A percentile compares a stretch with the other conserved stretches of the same genome.
Evolutionary conservation across 768 basidiomycete species (phyloP).

Genomic region (Boletus tylopilopsis): DNA sequence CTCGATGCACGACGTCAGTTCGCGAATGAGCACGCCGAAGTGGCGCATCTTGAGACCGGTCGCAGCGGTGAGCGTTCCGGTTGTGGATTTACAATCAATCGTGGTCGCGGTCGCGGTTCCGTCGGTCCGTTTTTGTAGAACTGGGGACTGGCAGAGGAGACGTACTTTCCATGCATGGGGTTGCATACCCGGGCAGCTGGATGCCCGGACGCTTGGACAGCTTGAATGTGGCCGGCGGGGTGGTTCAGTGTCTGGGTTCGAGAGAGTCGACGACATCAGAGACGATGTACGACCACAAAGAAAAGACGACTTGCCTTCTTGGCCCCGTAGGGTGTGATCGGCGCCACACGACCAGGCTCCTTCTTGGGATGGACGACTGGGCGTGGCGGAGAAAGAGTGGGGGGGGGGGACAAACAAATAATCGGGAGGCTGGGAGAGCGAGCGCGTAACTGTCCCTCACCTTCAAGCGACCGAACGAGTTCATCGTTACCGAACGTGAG

Average conservation of each 20-base stretch:
- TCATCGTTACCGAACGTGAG: constrained; percentile 81
- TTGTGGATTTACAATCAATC: no score
- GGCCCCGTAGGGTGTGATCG: constrained; percentile 94
- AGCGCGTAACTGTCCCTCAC: constrained; percentile 41
- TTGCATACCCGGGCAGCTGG: constrained; percentile 95
- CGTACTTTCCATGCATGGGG: constrained; percentile 97
- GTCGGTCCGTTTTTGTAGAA: neutral
- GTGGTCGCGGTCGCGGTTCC: no score
- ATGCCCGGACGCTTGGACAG: constrained; percentile 76
- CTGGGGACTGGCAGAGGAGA: neutral
- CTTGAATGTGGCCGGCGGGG: constrained; percentile 76
- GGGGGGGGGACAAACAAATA: no score
- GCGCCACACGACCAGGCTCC: constrained; percentile 77
- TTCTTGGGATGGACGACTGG: constrained; percentile 85
- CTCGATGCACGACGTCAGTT: constrained; percentile 75
- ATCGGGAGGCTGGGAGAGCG: neutral
- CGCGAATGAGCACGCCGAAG: constrained; percentile 84
- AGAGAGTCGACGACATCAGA: neutral
- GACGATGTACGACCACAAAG: no score
- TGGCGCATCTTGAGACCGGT: constrained; percentile 86
- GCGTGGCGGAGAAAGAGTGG: neutral
- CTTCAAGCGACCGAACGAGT: constrained; percentile 67
- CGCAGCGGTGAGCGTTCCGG: constrained; percentile 80
- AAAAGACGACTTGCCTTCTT: constrained; percentile 52
- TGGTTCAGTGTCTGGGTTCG: constrained; percentile 60